Evolutionary conservation across 768 basidiomycete genomes (phyloP).

Genomic region (Hygrocybe punicea): DNA sequence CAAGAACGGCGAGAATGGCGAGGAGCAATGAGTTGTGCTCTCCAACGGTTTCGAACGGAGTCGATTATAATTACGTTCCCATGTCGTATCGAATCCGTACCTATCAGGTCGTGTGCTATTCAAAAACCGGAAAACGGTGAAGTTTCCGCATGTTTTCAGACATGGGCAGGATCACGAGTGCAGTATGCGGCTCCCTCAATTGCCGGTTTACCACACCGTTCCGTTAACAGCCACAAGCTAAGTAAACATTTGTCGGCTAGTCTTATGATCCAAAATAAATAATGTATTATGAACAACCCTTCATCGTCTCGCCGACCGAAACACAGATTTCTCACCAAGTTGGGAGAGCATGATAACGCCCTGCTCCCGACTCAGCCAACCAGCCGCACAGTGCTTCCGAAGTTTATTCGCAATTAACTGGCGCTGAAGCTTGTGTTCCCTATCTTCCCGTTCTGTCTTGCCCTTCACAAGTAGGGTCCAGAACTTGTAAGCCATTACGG

Average conservation of each 20-base stretch:
- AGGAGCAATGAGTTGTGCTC: slow-evolving; percentile 3
- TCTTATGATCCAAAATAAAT: too few relatives aligned
- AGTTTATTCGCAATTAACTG: slow-evolving; percentile 38
- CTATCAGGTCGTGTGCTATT: background rate
- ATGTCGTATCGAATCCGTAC: background rate
- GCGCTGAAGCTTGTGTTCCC: slow-evolving; percentile 44
- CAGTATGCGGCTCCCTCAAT: background rate
- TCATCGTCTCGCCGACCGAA: too few relatives aligned
- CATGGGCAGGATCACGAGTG: background rate
- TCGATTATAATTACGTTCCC: background rate
- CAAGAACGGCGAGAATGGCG: background rate
- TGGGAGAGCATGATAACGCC: slow-evolving; percentile 39
- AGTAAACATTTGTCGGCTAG: too few relatives aligned
- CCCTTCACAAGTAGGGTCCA: slow-evolving; percentile 50
- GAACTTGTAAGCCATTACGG: slow-evolving; percentile 55
- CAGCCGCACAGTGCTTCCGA: slow-evolving; percentile 13
- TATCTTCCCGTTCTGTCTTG: slow-evolving; percentile 48
- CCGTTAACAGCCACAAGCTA: background rate
- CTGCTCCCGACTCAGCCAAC: slow-evolving; percentile 16
- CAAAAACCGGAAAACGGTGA: background rate
- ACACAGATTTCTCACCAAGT: slow-evolving; percentile 18
- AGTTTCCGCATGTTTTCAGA: background rate
- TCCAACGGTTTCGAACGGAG: slow-evolving; percentile 17
- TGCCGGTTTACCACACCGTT: background rate
- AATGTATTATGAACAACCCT: too few relatives aligned